Evolutionary conservation across 2,329 filamentous ascomycete genomes (phyloP), one percentile per base, ranked within the genome.

Genomic region (Diplodia corticola): DNA sequence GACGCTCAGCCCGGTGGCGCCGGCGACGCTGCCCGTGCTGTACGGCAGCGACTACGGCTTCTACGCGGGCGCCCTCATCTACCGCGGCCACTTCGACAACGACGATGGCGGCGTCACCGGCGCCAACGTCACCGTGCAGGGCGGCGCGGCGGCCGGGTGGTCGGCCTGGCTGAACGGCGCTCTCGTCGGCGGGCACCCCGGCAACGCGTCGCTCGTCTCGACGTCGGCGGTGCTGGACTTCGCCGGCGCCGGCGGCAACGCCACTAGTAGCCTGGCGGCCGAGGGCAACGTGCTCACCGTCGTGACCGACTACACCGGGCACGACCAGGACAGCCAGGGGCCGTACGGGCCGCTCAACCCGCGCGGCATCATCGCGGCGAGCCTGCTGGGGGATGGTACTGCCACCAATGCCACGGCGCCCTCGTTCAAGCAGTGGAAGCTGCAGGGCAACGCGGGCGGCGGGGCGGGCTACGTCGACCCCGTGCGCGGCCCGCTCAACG

Each of bases 241-340:
- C 49, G 84, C 85, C 55, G 79, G 79, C 2, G 83, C 81, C 1
- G 69, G 86, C n/a, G n/a, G n/a, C n/a, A n/a, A n/a, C n/a, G n/a
- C n/a, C n/a, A n/a, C n/a, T n/a, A n/a, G n/a, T n/a, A n/a, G n/a
- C 0, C 74, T 76, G 46, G 69, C 74, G 0, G 75, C 77, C 20
- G 66, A 67, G 12, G 71, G 70, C 0, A 85, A 86, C 65, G 73
- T 83, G 2, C 77, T 88, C 5, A 80, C 87, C n/a, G 75, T 88
- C 3, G 77, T 88, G 26, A 83, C 86, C 73, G 84, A 89, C 70
- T 83, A 88, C 75, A 86, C 84, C 20, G 86, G 86, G 10, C 85
- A 88, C 70, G 86, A 87, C 59, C 82, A 79, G 85, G 28, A 82
- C 81, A 0, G 78, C 78, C 1, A 79, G 77, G 1, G 83, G 82